Evolutionary conservation across 495 filamentous ascomycete species (phyloP).

Genomic region (Aspergillus kassunensis): DNA sequence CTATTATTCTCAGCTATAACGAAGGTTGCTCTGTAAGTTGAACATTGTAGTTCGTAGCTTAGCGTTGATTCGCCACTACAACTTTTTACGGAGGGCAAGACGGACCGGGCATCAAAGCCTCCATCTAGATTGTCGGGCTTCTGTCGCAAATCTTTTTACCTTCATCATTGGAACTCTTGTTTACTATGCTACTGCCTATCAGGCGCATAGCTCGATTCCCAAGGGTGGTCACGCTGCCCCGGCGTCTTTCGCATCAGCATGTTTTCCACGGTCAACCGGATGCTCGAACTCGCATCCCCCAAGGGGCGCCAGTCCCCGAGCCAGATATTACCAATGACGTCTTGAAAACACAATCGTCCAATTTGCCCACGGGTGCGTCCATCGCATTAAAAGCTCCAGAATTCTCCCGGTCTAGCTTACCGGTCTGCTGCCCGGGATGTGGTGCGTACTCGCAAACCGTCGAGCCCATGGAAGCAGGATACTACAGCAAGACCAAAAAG

Average conservation of each 20-base stretch:
- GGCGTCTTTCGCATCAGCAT: not conserved
- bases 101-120: conserved; percentile 13
- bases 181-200: conserved; percentile 32
- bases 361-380: conserved; percentile 19
- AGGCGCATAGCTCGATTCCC: conserved; percentile 27
- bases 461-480: conserved; percentile 69
- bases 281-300: conserved; percentile 3
- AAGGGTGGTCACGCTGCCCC: conserved; percentile 12
- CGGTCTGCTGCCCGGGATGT: conserved; percentile 72
- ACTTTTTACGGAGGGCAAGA: conserved; percentile 13
- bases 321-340: not conserved
- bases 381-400: conserved; percentile 5
- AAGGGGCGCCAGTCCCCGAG: not conserved
- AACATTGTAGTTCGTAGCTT: not conserved
- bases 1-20: not conserved
- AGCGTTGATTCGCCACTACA: conserved; percentile 12
- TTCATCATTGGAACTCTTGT: conserved; percentile 8
- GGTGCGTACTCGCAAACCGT: conserved; percentile 77
- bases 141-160: conserved; percentile 18
- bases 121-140: no score
- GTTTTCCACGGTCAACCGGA: not conserved
- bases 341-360: conserved; percentile 16
- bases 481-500: conserved; percentile 60
- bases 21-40: not conserved
- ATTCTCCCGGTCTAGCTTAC: conserved; percentile 20